phyloP scores from a whole-genome alignment of 164 flowering plant species.

The Chloranthus sessilifolius region DNA sequence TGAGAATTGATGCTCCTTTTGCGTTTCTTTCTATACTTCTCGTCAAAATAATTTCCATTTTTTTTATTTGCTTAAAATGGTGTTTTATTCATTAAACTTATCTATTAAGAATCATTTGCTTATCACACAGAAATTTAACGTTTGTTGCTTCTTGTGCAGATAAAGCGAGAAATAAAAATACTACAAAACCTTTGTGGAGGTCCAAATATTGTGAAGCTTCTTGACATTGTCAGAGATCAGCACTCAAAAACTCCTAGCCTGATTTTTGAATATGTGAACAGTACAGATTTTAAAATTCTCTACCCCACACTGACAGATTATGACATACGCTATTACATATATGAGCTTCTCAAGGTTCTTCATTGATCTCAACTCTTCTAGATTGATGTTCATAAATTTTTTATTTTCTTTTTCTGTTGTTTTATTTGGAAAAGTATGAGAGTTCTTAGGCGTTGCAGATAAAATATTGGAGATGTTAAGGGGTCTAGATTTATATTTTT shows the following conservation, averaged over 20 bases:
- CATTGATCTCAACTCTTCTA: too few relatives aligned
- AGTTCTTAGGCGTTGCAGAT: too few relatives aligned
- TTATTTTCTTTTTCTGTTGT: too few relatives aligned
- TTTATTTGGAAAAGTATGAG: too few relatives aligned
- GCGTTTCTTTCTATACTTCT: background rate
- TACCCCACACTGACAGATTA: conserved; percentile 72
- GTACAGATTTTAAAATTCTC: conserved; percentile 66
- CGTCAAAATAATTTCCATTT: background rate
- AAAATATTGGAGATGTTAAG: too few relatives aligned
- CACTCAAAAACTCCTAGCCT: conserved; percentile 76
- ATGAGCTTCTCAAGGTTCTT: conserved; percentile 73
- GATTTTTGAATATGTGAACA: conserved; percentile 72
- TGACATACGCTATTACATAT: conserved; percentile 75
- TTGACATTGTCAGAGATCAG: conserved; percentile 69
- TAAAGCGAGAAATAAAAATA: conserved; percentile 85
- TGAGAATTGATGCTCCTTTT: background rate
- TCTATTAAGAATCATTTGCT: background rate
- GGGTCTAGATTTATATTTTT: too few relatives aligned
- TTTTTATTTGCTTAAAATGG: background rate
- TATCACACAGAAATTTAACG: conserved; percentile 4
- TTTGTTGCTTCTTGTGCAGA: conserved; percentile 36
- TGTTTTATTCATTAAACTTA: background rate
- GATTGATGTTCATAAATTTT: too few relatives aligned
- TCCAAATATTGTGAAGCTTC: conserved; percentile 71
- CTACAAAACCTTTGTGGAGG: conserved; percentile 89